These are phyloP conservation scores for Lodderomyces beijingensis DNA, from an alignment of 1,139 yeast species.

Conservation along the genomic window DNA sequence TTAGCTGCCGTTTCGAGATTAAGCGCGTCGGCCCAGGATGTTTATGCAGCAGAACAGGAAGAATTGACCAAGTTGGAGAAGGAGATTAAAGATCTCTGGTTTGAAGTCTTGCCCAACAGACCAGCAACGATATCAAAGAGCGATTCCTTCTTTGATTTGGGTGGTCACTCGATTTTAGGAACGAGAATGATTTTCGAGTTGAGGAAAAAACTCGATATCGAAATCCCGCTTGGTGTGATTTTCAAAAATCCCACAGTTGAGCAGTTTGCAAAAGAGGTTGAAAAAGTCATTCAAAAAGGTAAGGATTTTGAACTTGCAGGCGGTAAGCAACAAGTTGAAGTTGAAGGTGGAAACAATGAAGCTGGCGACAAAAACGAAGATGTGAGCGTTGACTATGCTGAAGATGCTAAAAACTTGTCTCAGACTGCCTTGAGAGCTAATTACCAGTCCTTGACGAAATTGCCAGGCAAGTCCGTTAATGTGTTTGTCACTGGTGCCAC, in stretches of 20 bases:
- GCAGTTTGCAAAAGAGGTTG: slow-evolving; percentile 72
- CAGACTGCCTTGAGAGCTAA: slow-evolving; percentile 39
- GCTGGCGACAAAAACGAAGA: slow-evolving; percentile 8
- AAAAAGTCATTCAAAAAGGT: slow-evolving; percentile 47
- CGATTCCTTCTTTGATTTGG: slow-evolving; percentile 94
- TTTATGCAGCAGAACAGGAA: slow-evolving; percentile 31
- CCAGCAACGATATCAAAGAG: slow-evolving; percentile 72
- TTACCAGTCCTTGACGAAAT: slow-evolving; percentile 26
- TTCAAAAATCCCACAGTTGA: slow-evolving; percentile 85
- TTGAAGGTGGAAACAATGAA: slow-evolving; percentile 5
- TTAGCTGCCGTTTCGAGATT: slow-evolving; percentile 60
- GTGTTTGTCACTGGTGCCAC: slow-evolving; percentile 94
- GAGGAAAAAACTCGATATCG: slow-evolving; percentile 71
- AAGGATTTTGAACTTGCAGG: slow-evolving; percentile 43
- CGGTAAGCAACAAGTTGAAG: slow-evolving; percentile 15
- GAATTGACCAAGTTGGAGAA: slow-evolving; percentile 59
- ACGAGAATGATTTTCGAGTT: slow-evolving; percentile 95
- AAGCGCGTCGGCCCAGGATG: slow-evolving; percentile 26
- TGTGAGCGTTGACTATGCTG: slow-evolving; percentile 52
- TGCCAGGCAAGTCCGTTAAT: slow-evolving; percentile 41
- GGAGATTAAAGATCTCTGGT: slow-evolving; percentile 77
- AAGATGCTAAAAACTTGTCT: slow-evolving; percentile 66
- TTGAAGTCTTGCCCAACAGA: slow-evolving; percentile 74
- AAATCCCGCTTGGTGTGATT: slow-evolving; percentile 83
- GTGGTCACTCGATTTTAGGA: slow-evolving; percentile 96